Evolutionary conservation across 768 basidiomycete genomes (phyloP).

Genomic region (Obba rivulosa): DNA sequence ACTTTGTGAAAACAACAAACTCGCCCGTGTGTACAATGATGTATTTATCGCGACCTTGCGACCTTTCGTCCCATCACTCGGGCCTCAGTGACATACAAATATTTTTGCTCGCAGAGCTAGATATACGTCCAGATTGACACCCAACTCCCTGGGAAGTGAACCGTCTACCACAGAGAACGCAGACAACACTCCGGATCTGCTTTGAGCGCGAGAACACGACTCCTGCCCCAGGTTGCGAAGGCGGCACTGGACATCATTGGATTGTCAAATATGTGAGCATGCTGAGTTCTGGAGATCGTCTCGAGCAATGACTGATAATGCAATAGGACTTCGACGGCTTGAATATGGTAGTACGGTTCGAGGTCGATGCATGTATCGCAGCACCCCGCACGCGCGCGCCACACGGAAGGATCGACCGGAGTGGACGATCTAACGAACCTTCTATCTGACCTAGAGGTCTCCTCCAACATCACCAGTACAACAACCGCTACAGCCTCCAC

Average conservation of each 20-base stretch:
- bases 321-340: slow-evolving; percentile 17
- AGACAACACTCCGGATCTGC: slow-evolving; percentile 44
- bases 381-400: too few relatives aligned
- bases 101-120: too few relatives aligned
- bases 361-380: slow-evolving; percentile 23
- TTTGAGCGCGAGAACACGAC: slow-evolving; percentile 38
- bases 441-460: slow-evolving; percentile 12
- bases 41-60: too few relatives aligned
- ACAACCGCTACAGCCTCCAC: not conserved
- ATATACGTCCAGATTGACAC: slow-evolving; percentile 72
- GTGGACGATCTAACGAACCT: slow-evolving; percentile 18
- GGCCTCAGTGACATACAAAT: too few relatives aligned
- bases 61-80: too few relatives aligned
- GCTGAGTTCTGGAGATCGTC: too few relatives aligned
- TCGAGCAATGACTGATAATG: too few relatives aligned
- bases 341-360: slow-evolving; percentile 22
- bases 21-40: too few relatives aligned
- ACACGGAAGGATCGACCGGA: not conserved
- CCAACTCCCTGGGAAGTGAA: slow-evolving; percentile 52
- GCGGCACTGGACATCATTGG: slow-evolving; percentile 15
- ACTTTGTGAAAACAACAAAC: too few relatives aligned
- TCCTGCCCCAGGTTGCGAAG: slow-evolving; percentile 12
- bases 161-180: slow-evolving; percentile 45
- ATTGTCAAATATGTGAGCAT: slow-evolving; percentile 21
- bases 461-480: not conserved